These are phyloP conservation scores for Lepidopterella palustris DNA, from an alignment of 495 filamentous ascomycete genomes.

Conservation along the genomic window DNA sequence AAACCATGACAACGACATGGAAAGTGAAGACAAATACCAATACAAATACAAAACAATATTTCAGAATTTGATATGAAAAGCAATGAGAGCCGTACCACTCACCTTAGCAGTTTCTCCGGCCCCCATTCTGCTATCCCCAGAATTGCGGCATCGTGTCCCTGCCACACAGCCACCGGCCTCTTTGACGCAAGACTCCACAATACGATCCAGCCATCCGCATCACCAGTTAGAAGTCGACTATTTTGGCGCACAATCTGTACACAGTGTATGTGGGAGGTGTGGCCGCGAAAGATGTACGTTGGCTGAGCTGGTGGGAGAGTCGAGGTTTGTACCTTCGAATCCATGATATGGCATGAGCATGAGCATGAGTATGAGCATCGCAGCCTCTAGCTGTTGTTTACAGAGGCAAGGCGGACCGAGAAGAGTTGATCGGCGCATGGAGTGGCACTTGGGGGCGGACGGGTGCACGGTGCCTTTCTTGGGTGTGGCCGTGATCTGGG, in stretches of 20 bases:
- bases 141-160: slow-evolving; percentile 71
- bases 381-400: background rate
- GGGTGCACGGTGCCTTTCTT: background rate
- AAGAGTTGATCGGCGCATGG: slow-evolving; percentile 21
- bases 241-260: slow-evolving; percentile 67
- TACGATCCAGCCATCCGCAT: slow-evolving; percentile 84
- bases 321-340: slow-evolving; percentile 23
- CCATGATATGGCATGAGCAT: slow-evolving; percentile 7
- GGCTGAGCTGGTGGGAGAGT: slow-evolving; percentile 59
- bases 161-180: slow-evolving; percentile 80
- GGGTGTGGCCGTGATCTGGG: background rate
- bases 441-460: slow-evolving; percentile 11
- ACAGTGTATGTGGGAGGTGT: slow-evolving; percentile 73
- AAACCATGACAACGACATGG: too few species aligned
- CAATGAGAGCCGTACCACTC: slow-evolving; percentile 36
- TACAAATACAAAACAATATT: background rate
- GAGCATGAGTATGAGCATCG: background rate
- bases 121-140: slow-evolving; percentile 68
- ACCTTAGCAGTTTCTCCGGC: slow-evolving; percentile 64
- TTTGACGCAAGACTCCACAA: slow-evolving; percentile 80
- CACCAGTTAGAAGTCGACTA: slow-evolving; percentile 72
- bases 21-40: background rate
- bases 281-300: slow-evolving; percentile 80
- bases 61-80: slow-evolving; percentile 6
- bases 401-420: slow-evolving; percentile 23